Conservation (phyloP, 768 basidiomycete genomes). For the Leccinum longicurvipes region DNA sequence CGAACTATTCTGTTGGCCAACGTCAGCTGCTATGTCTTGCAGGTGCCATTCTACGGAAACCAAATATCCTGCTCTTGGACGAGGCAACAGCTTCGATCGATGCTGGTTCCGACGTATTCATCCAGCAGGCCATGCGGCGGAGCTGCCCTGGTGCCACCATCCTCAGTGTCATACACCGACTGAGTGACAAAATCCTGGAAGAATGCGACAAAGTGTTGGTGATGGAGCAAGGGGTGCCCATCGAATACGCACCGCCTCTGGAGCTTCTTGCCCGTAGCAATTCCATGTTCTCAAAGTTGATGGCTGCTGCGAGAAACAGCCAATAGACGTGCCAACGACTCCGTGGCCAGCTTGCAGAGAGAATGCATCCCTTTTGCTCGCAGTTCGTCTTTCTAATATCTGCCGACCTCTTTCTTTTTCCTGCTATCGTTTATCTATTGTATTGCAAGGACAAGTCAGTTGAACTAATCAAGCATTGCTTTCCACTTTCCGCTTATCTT, state of each 20-base stretch:
- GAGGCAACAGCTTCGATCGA: slow-evolving; percentile 65
- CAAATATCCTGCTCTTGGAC: slow-evolving; percentile 29
- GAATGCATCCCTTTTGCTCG: neutral
- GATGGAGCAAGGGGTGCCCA: slow-evolving; percentile 37
- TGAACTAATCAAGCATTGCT: neutral
- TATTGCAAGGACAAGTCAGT: neutral
- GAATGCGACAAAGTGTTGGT: slow-evolving; percentile 33
- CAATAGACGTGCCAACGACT: slow-evolving; percentile 7
- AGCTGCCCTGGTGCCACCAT: slow-evolving; percentile 31
- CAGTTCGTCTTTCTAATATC: neutral
- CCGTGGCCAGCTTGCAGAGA: too few species aligned
- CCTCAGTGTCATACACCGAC: slow-evolving; percentile 30
- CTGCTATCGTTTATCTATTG: neutral
- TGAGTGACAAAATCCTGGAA: slow-evolving; percentile 25
- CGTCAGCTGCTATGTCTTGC: slow-evolving; percentile 73
- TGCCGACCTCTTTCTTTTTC: too few species aligned
- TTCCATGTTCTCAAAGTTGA: slow-evolving; percentile 29
- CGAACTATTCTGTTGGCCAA: slow-evolving; percentile 86
- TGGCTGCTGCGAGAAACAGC: slow-evolving; percentile 22
- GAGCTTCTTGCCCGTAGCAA: slow-evolving; percentile 21
- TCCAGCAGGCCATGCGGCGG: slow-evolving; percentile 34
- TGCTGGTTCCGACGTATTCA: slow-evolving; percentile 79
- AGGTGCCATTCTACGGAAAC: slow-evolving; percentile 30
- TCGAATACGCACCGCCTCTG: slow-evolving; percentile 25
- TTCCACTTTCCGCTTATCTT: neutral